phyloP scores from a whole-genome alignment of 2,329 filamentous ascomycete genomes.

The Aspergillus ustus region DNA sequence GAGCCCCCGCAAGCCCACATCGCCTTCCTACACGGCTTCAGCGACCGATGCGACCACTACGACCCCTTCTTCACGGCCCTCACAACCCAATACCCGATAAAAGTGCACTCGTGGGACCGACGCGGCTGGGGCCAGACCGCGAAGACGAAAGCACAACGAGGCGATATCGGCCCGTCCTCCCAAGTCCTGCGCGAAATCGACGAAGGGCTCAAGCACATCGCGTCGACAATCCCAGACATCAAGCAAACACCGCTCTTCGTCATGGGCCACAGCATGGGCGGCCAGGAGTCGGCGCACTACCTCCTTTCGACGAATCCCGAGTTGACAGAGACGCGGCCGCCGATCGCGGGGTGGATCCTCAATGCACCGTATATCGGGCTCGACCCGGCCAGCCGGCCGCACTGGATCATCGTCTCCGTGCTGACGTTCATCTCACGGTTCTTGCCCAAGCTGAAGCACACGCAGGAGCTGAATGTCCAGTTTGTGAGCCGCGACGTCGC shows the following conservation, averaged over 20 bases:
- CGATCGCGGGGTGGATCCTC: constrained; percentile 10
- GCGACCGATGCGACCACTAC: constrained; percentile 14
- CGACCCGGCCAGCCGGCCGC: constrained; percentile 5
- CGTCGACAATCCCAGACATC: constrained; percentile 6
- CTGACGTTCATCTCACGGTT: neutral
- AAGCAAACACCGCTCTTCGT: constrained; percentile 6
- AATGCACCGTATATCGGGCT: constrained; percentile 8
- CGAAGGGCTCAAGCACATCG: constrained; percentile 1
- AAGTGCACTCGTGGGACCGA: constrained; percentile 10
- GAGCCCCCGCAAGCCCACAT: constrained; percentile 1
- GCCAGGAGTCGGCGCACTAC: constrained; percentile 11
- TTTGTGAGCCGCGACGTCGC: constrained; percentile 1
- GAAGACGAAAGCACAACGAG: neutral
- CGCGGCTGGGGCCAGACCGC: constrained; percentile 8
- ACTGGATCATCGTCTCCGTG: neutral
- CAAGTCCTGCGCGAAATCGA: constrained; percentile 12
- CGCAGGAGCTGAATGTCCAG: constrained; percentile 2
- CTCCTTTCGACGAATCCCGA: constrained; percentile 1
- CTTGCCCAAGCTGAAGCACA: constrained; percentile 8
- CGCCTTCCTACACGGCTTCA: constrained; percentile 13
- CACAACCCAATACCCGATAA: constrained; percentile 7
- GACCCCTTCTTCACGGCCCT: constrained; percentile 11
- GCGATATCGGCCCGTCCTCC: constrained; percentile 2
- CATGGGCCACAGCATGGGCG: constrained; percentile 15
- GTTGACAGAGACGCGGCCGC: neutral